These are phyloP conservation scores for Rugonectria rugulosa DNA, from an alignment of 2,329 filamentous ascomycete genomes.

Conservation along the genomic window DNA sequence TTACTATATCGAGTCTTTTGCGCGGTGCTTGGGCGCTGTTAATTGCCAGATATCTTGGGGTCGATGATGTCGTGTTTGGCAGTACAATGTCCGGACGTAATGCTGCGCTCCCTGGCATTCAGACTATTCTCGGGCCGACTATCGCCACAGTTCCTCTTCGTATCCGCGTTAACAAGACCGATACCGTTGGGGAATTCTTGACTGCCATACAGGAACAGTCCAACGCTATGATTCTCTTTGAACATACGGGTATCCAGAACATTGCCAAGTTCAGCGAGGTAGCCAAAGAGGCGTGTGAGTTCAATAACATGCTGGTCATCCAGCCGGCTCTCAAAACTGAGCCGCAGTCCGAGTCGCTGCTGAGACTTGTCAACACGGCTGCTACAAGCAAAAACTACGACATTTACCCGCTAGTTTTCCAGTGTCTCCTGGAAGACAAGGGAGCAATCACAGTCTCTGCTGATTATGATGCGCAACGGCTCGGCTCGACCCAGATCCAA, in stretches of 20 bases:
- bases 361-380: neutral
- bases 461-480: neutral
- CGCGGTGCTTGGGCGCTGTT: conserved; percentile 7
- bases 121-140: conserved; percentile 1
- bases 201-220: conserved; percentile 6
- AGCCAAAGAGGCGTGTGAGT: neutral
- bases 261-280: neutral
- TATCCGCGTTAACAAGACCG: neutral
- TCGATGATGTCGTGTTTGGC: conserved; percentile 16
- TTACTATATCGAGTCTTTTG: conserved; percentile 1
- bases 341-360: neutral
- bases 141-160: conserved; percentile 1
- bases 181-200: neutral
- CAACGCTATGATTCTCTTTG: neutral
- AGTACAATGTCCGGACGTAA: conserved; percentile 6
- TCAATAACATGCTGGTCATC: neutral
- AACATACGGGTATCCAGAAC: conserved; percentile 6
- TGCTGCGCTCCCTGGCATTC: conserved; percentile 2
- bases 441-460: neutral
- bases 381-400: neutral
- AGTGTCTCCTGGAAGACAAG: neutral
- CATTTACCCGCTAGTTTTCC: neutral
- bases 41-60: conserved; percentile 16
- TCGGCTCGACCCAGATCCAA: neutral
- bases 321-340: neutral